Evolutionary conservation across 192 early-diverging fungal species (phyloP).

Genomic region (Coemansia sp.): DNA sequence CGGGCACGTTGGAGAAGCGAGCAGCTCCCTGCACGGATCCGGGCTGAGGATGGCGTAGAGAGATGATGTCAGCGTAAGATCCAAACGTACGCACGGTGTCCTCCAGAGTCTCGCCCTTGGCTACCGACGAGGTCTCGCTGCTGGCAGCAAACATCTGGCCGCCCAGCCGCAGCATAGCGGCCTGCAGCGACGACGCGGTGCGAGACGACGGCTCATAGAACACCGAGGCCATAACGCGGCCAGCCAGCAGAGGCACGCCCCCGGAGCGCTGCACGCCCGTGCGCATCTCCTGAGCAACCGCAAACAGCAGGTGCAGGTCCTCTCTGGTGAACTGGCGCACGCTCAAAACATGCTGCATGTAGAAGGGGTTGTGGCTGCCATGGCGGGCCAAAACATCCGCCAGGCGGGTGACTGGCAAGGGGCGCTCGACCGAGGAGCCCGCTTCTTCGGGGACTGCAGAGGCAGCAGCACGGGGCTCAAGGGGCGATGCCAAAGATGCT

Average conservation of each 20-base stretch:
- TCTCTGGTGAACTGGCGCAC: constrained; percentile 90
- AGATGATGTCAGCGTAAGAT: constrained; percentile 89
- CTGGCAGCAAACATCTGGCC: constrained; percentile 86
- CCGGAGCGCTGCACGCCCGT: constrained; percentile 89
- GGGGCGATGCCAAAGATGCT: constrained; percentile 2
- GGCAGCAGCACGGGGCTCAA: constrained; percentile 1
- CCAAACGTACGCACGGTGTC: constrained; percentile 94
- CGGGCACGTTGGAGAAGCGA: constrained; percentile 83
- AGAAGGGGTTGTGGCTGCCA: constrained; percentile 69
- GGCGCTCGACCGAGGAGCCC: constrained; percentile 11
- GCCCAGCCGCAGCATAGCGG: constrained; percentile 92
- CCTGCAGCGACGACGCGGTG: constrained; percentile 89
- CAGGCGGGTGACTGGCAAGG: constrained; percentile 17
- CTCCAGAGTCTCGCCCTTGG: constrained; percentile 92
- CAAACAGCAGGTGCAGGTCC: constrained; percentile 93
- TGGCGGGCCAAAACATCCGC: constrained; percentile 50
- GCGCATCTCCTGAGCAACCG: constrained; percentile 96
- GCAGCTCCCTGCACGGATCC: constrained; percentile 81
- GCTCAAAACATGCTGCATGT: constrained; percentile 86
- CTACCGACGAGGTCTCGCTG: constrained; percentile 79
- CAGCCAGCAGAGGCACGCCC: constrained; percentile 76
- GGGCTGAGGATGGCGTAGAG: constrained; percentile 89
- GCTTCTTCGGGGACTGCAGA: background rate
- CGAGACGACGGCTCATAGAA: constrained; percentile 98
- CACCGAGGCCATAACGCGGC: constrained; percentile 89